Percentiles rank a stretch among this genome's conserved stretches.
phyloP scores from a whole-genome alignment of 352 stramenopile species.

The Phytopythium mirpurense region DNA sequence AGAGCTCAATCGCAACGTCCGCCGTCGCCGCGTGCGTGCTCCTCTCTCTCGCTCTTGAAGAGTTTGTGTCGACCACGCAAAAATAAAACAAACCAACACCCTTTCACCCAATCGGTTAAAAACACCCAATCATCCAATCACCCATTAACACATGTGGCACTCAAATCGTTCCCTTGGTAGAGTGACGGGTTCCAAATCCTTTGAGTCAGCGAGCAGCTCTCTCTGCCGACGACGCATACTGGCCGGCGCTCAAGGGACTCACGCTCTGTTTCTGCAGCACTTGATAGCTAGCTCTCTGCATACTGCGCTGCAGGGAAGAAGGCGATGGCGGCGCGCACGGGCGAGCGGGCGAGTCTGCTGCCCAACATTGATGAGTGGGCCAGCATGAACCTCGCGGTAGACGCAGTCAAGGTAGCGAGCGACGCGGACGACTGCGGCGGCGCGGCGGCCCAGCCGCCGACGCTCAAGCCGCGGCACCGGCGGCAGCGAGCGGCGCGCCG shows the following conservation, averaged over 20 bases:
- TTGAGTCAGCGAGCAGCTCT: no score
- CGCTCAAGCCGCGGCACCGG: constrained; percentile 8
- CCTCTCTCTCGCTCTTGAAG: constrained; percentile 1
- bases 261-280: neutral
- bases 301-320: neutral
- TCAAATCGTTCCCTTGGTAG: no score
- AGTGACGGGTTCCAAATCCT: no score
- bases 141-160: no score
- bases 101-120: no score
- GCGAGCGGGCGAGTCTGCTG: constrained; percentile 6
- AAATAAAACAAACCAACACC: no score
- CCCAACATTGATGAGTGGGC: constrained; percentile 7
- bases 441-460: constrained; percentile 5
- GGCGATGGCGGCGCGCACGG: neutral
- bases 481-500: neutral
- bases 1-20: no score
- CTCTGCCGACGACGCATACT: no score
- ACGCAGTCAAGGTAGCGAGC: constrained; percentile 1
- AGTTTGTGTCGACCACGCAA: no score
- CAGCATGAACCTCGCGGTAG: constrained; percentile 2
- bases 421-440: neutral
- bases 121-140: no score
- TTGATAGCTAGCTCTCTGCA: neutral
- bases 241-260: no score
- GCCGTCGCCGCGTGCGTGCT: neutral